Conservation (phyloP, 805 yeast genomes). For the Ogataea pini region DNA sequence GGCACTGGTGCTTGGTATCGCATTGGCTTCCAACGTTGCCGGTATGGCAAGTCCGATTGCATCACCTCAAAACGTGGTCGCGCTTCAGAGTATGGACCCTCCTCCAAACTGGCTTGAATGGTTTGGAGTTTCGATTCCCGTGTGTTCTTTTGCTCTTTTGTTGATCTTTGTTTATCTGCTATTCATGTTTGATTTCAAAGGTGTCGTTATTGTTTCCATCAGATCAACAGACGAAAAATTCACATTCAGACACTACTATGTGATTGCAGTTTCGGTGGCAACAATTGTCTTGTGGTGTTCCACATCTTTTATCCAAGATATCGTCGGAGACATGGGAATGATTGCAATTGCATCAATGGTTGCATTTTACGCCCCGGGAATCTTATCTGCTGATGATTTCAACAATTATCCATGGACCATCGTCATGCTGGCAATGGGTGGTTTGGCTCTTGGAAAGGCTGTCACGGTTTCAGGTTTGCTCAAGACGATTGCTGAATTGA, state of each 20-base stretch:
- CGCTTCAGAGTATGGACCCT: constrained; percentile 84
- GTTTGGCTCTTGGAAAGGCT: constrained; percentile 92
- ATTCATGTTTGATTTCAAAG: constrained; percentile 55
- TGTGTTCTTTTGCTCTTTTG: constrained; percentile 60
- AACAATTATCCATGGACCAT: constrained; percentile 97
- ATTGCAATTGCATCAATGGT: constrained; percentile 87
- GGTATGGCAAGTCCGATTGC: constrained; percentile 98
- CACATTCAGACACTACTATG: constrained; percentile 72
- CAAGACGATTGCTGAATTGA: constrained; percentile 68
- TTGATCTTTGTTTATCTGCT: constrained; percentile 73
- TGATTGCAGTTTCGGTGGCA: constrained; percentile 59
- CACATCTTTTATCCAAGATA: constrained; percentile 67
- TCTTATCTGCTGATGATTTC: constrained; percentile 85
- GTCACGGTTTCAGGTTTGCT: constrained; percentile 89
- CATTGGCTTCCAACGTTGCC: constrained; percentile 88
- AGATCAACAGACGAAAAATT: constrained; percentile 66
- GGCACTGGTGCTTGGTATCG: constrained; percentile 86
- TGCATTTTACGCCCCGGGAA: constrained; percentile 90
- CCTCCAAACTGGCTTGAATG: constrained; percentile 87
- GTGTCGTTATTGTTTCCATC: constrained; percentile 55
- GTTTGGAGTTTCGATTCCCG: constrained; percentile 88
- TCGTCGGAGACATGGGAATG: constrained; percentile 96
- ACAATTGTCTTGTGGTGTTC: constrained; percentile 92
- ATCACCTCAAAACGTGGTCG: constrained; percentile 93
- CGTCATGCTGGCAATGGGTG: constrained; percentile 96